These are phyloP conservation scores for Bryoerythrophyllum caledonicum DNA, from an alignment of 225 moss, liverwort and hornwort species.

Conservation along the genomic window DNA sequence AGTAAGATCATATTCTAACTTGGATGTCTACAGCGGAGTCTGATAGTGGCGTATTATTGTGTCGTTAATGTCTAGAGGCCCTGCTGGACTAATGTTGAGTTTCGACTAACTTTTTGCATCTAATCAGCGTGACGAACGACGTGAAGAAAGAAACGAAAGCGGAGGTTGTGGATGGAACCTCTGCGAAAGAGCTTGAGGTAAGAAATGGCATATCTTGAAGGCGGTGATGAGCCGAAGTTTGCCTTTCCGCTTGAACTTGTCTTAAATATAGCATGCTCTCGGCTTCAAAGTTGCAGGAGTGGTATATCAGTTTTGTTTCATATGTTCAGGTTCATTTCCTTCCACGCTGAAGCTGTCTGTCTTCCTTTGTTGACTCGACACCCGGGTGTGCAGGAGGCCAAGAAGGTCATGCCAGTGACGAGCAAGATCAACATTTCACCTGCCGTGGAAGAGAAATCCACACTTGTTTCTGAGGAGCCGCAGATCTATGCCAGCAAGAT, in stretches of 20 bases:
- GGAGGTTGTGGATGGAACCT: conserved; percentile 63
- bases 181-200: conserved; percentile 89
- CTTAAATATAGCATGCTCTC: background rate
- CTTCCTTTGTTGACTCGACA: background rate
- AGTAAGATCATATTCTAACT: conserved; percentile 29
- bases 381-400: conserved; percentile 73
- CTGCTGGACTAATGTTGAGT: background rate
- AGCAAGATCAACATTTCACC: conserved; percentile 86
- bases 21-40: background rate
- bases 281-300: background rate
- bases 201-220: background rate
- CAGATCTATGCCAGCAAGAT: conserved; percentile 82
- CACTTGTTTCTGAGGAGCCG: conserved; percentile 79
- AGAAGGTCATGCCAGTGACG: conserved; percentile 79
- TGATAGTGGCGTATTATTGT: background rate
- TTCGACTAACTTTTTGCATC: conserved; percentile 5
- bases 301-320: background rate
- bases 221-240: background rate
- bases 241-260: background rate
- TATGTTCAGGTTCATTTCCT: background rate
- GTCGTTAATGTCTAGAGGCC: background rate
- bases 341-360: background rate
- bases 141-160: conserved; percentile 53
- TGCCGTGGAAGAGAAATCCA: conserved; percentile 68
- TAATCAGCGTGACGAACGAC: conserved; percentile 47